phyloP scores from a whole-genome alignment of 345 rosid species.

The Nephelium lappaceum region DNA sequence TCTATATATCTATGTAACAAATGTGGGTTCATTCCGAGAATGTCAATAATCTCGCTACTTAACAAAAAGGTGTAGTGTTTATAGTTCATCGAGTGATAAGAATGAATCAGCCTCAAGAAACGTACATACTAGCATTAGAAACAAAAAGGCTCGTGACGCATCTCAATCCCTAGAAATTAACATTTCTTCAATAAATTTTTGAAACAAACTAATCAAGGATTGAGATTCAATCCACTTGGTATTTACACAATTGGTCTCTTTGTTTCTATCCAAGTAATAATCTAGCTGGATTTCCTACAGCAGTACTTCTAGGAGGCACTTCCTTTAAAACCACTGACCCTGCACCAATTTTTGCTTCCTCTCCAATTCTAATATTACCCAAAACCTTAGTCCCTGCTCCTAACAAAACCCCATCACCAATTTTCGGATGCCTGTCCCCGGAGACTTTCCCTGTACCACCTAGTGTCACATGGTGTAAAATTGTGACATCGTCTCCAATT shows the following conservation, averaged over 20 bases:
- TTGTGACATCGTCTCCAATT: constrained; percentile 19
- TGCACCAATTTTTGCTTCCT: constrained; percentile 29
- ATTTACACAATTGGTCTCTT: background rate
- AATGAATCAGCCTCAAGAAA: too few species aligned
- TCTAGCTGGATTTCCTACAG: constrained; percentile 28
- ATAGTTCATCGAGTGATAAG: too few species aligned
- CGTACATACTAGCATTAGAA: too few species aligned
- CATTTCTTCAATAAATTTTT: too few species aligned
- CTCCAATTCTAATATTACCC: constrained; percentile 27
- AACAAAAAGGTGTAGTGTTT: too few species aligned
- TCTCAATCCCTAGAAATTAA: too few species aligned
- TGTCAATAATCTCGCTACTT: too few species aligned
- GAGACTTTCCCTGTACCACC: constrained; percentile 28
- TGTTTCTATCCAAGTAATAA: background rate
- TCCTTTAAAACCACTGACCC: constrained; percentile 28
- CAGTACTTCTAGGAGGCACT: constrained; percentile 21
- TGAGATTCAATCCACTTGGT: background rate
- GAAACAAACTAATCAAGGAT: too few species aligned
- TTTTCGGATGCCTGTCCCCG: constrained; percentile 24
- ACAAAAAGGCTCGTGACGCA: too few species aligned
- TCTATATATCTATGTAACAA: too few species aligned
- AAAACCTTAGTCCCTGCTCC: constrained; percentile 27
- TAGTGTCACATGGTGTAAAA: constrained; percentile 28
- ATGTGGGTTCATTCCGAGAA: too few species aligned
- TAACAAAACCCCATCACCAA: constrained; percentile 19